These are phyloP conservation scores for Delitschia confertaspora DNA, from an alignment of 495 filamentous ascomycete genomes.

Conservation along the genomic window DNA sequence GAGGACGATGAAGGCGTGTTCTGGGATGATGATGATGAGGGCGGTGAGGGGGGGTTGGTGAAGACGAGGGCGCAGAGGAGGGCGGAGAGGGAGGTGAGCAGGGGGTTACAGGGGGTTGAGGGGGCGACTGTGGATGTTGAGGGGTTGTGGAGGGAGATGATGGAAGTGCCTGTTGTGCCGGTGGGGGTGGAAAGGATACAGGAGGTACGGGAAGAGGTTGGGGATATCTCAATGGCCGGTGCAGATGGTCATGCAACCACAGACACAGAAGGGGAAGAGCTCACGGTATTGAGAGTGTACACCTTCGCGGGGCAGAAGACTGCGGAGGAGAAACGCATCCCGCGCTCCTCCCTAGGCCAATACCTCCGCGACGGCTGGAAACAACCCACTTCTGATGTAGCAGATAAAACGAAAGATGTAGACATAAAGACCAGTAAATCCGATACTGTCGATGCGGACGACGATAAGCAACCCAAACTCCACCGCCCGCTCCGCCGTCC, in stretches of 20 bases:
- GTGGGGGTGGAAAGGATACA: background rate
- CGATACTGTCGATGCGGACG: background rate
- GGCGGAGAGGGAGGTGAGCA: slow-evolving; percentile 49
- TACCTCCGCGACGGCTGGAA: slow-evolving; percentile 49
- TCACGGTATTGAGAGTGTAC: slow-evolving; percentile 82
- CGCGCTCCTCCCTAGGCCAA: slow-evolving; percentile 66
- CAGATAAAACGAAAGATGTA: slow-evolving; percentile 21
- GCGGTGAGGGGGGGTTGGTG: slow-evolving; percentile 69
- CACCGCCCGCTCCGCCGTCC: slow-evolving; percentile 49
- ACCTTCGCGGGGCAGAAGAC: slow-evolving; percentile 83
- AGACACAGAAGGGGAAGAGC: slow-evolving; percentile 42
- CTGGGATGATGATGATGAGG: slow-evolving; percentile 37
- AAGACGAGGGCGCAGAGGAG: slow-evolving; percentile 56
- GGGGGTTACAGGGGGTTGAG: slow-evolving; percentile 51
- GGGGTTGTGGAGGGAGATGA: slow-evolving; percentile 77
- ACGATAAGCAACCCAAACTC: background rate
- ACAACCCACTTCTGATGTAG: slow-evolving; percentile 33
- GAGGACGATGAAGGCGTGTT: slow-evolving; percentile 34
- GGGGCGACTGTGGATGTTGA: slow-evolving; percentile 85
- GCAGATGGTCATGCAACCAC: background rate
- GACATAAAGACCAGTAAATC: slow-evolving; percentile 12
- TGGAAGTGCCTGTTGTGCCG: slow-evolving; percentile 20
- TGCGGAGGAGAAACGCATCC: slow-evolving; percentile 72
- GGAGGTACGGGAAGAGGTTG: background rate
- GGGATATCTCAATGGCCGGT: slow-evolving; percentile 1